Conservation (phyloP, 257 asterid genomes). For the Coffea canephora region DNA sequence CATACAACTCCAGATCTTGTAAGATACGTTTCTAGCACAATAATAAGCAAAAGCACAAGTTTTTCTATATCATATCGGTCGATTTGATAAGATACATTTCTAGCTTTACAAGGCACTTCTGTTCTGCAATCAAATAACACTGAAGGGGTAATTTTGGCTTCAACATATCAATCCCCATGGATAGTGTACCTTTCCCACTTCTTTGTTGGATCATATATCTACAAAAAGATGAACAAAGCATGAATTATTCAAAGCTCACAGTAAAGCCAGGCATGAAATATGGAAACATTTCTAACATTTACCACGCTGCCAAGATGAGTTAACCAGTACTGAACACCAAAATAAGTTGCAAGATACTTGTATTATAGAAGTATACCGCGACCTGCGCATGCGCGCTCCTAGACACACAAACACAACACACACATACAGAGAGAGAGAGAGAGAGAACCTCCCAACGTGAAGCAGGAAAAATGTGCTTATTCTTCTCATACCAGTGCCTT, state of each 20-base stretch:
- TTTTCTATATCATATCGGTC: background rate
- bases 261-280: background rate
- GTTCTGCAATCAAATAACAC: background rate
- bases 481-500: constrained; percentile 99
- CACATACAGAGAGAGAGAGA: constrained; percentile 13
- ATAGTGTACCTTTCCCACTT: constrained; percentile 93
- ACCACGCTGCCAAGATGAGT: background rate
- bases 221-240: constrained; percentile 23
- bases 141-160: background rate
- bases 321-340: background rate
- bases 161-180: constrained; percentile 63
- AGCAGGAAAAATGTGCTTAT: constrained; percentile 98
- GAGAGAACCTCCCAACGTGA: constrained; percentile 94
- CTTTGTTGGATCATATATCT: constrained; percentile 94
- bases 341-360: background rate
- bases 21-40: no score
- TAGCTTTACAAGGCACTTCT: background rate
- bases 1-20: no score
- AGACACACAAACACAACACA: no score
- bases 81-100: background rate
- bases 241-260: background rate
- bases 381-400: background rate
- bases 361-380: no score
- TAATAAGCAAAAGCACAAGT: background rate
- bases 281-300: constrained; percentile 1